Evolutionary conservation across 768 basidiomycete species (phyloP), one percentile per base, ranked within the genome.

Genomic region (Boletus pseudo-olivaceus): DNA sequence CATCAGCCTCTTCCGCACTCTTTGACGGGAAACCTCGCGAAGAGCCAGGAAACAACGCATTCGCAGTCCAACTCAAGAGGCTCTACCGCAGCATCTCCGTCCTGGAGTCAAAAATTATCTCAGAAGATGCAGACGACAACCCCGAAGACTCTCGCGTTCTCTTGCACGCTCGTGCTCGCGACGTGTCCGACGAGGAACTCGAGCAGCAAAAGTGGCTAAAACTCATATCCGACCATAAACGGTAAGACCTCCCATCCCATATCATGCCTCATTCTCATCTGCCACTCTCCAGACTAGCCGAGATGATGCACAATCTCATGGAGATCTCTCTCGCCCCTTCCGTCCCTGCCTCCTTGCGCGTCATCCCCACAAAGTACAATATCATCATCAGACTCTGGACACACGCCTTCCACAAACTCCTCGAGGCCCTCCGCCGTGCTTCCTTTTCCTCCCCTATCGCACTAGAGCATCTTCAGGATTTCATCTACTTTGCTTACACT

Each of bases 311-410:
- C 71, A 87, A 90, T 55, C 82, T 99, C 27, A 81, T 99, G 49
- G 80, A 84, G 37, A 83, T 96, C 1, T 90, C 93, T 0, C 81
- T 92, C 37, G 86, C 94, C 3, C 92, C 94, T 1, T 83, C 83
- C 10, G 87, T 96, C 0, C 96, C 97, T 0, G 85, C 90, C 0
- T 94, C 93, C 0, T 75, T 98, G 2, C 88, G 93, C 42, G 85
- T 87, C 54, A 90, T 98, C 46, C 93, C 96, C 0, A 84, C 82
- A 37, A 95, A 94, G 64, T 98, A 98, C 76, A 97, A 97, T 72
- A 95, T 98, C 63, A 90, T 96, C 56, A 85, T 87, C 38, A 84
- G 96, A 10, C 78, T 98, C 1, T 98, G 97, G 97, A 87, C 89
- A 0, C 87, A 87, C 48, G 91, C 82, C 0, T 98, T 98, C 68